phyloP scores from a whole-genome alignment of 768 basidiomycete genomes.

The Agaricus subrufescens region DNA sequence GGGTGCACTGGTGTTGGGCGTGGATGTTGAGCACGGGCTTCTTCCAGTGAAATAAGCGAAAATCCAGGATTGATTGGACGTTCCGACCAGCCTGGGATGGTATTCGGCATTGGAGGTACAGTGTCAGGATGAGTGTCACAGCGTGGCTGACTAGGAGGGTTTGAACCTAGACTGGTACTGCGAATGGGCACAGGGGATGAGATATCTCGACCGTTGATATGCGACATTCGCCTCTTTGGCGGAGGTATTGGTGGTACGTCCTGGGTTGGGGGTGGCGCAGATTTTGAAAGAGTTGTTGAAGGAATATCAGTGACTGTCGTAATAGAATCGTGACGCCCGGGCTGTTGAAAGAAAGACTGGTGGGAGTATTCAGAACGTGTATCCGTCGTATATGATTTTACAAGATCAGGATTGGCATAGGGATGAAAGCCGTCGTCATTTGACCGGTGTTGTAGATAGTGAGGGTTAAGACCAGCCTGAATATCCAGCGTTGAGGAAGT shows the following conservation, averaged over 20 bases:
- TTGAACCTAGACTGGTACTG: slow-evolving; percentile 21
- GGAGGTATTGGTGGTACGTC: slow-evolving; percentile 29
- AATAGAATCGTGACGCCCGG: slow-evolving; percentile 45
- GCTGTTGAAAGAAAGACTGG: slow-evolving; percentile 21
- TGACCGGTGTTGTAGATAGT: slow-evolving; percentile 13
- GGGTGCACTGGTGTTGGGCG: slow-evolving; percentile 37
- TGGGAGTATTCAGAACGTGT: slow-evolving; percentile 22
- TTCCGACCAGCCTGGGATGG: slow-evolving; percentile 50
- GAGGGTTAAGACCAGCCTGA: slow-evolving; percentile 6
- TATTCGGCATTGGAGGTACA: slow-evolving; percentile 16
- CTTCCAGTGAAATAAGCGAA: slow-evolving; percentile 70
- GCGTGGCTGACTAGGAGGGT: slow-evolving; percentile 14
- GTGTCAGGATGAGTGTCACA: slow-evolving; percentile 24
- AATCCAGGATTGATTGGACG: slow-evolving; percentile 44
- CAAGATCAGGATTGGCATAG: slow-evolving; percentile 77
- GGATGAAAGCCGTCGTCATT: slow-evolving; percentile 51
- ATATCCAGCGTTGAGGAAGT: slow-evolving; percentile 8
- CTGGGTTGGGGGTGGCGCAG: slow-evolving; percentile 27
- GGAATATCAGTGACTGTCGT: slow-evolving; percentile 46
- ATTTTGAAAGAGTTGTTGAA: slow-evolving; percentile 25
- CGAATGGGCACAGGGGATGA: slow-evolving; percentile 49
- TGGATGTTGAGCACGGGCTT: slow-evolving; percentile 69
- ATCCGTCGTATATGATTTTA: slow-evolving; percentile 32
- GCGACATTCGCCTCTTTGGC: slow-evolving; percentile 25
- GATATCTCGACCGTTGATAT: slow-evolving; percentile 47